These are phyloP conservation scores for Coprinopsis cinerea DNA, from an alignment of 768 basidiomycete species.

Conservation along the genomic window DNA sequence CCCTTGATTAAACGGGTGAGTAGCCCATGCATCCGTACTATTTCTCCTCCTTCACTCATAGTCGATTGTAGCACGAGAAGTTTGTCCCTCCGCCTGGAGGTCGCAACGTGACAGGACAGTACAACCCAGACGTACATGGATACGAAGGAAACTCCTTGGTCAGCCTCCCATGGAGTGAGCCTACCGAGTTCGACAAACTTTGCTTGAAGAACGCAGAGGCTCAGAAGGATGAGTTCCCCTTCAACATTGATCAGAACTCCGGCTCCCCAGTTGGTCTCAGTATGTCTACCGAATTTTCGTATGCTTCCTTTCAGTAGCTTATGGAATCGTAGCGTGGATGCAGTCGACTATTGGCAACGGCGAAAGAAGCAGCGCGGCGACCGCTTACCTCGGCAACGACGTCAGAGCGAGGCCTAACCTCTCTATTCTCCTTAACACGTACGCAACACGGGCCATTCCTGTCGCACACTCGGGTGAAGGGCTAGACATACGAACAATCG, in stretches of 20 bases:
- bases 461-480: background rate
- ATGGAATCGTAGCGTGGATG: background rate
- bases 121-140: conserved; percentile 30
- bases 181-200: conserved; percentile 21
- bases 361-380: conserved; percentile 14
- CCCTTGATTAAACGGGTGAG: background rate
- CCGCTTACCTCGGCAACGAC: conserved; percentile 7
- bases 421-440: conserved; percentile 10
- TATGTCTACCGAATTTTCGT: conserved; percentile 13
- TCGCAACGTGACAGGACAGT: conserved; percentile 32
- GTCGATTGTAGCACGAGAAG: conserved; percentile 31
- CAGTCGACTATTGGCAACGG: conserved; percentile 10
- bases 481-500: conserved; percentile 7
- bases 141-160: conserved; percentile 25
- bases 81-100: conserved; percentile 28
- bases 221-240: conserved; percentile 29
- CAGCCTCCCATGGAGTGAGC: conserved; percentile 27
- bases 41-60: background rate
- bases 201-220: conserved; percentile 26
- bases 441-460: conserved; percentile 7
- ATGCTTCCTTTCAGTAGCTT: background rate
- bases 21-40: background rate
- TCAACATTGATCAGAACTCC: conserved; percentile 36
- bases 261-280: conserved; percentile 37
- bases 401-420: conserved; percentile 4